Base-by-base conservation (phyloP, 371 early-diverging fungal species). In the Capniomyces stellatus region DNA sequence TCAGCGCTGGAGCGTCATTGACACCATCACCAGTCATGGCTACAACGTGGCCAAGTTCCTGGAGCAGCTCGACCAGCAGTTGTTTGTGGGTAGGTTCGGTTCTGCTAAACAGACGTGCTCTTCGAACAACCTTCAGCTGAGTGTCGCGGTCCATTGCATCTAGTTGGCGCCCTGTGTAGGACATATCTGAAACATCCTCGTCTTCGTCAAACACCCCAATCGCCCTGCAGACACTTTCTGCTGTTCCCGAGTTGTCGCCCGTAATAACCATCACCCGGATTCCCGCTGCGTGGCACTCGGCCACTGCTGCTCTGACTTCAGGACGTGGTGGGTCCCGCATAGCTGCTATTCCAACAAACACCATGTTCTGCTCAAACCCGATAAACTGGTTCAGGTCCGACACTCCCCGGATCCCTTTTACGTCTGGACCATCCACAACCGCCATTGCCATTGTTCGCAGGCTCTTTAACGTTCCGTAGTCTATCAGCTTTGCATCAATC, bases 1-100 rank as follows among this genome's bases (percentile, higher is more conserved):
- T 94, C 53, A 98, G 70, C 19, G 98, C 95, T 24, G 94, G 94
- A 3, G 96, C 96, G 67, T 98, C 98, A 68, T 97, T 96, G 40
- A 94, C 95, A 73, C 98, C 98, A 65, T 98, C 98, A 54, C 98
- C 98, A 12, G 95, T 95, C 94, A 98, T 94, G 30, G 93, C 98
- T 22, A 94, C 95, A 35, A 97, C 79, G 29, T 74, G 83, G 6
- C 96, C 97, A 25, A 75, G 63, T 23, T 69, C 72, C 67, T 93
- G 84, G 57, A 98, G 73, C 30, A 91, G 63, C 64, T 89, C 82
- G 2, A 98, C 93, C 58, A 98, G 72, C 63, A 87, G 75, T 63
- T 80, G 76, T 73, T 98, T 98, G 75, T 97, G 94, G 30, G 82
- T 69, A 42, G 97, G 98, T 68, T 92, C 92, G 0, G 91, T 87